Percentiles rank a stretch among this genome's conserved stretches.
These are phyloP conservation scores for Paramarasmius palmivorus DNA, from an alignment of 1,284 basidiomycete genomes.

Conservation along the genomic window DNA sequence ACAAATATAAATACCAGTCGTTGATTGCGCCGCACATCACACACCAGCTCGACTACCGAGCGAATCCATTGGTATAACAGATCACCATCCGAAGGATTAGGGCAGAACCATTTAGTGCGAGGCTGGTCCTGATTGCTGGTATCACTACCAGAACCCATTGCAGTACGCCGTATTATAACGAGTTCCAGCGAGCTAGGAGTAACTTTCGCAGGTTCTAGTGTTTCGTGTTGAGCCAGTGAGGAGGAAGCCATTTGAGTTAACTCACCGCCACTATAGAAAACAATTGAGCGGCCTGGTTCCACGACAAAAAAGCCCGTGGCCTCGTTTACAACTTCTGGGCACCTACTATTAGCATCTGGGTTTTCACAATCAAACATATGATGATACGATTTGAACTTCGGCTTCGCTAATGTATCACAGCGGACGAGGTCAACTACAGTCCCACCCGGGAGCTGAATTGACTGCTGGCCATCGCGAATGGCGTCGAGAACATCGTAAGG, in stretches of 20 bases:
- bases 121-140: too few species aligned
- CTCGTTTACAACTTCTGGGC: background rate
- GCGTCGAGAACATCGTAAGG: too few species aligned
- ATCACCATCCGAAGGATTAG: background rate
- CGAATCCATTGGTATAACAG: background rate
- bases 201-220: too few species aligned
- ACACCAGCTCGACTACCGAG: background rate
- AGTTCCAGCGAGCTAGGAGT: too few species aligned
- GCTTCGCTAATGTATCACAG: background rate
- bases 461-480: too few species aligned
- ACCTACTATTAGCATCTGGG: too few species aligned
- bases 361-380: background rate
- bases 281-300: background rate
- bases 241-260: too few species aligned
- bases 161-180: too few species aligned
- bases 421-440: background rate
- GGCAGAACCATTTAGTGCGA: too few species aligned
- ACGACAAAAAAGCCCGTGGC: background rate
- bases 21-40: background rate
- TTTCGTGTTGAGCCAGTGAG: too few species aligned
- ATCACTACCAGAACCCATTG: too few species aligned
- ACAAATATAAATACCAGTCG: background rate
- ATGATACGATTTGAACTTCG: background rate
- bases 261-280: background rate
- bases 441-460: too few species aligned